Base-by-base conservation (phyloP, 768 basidiomycete species). In the Chalciporus piperatus region DNA sequence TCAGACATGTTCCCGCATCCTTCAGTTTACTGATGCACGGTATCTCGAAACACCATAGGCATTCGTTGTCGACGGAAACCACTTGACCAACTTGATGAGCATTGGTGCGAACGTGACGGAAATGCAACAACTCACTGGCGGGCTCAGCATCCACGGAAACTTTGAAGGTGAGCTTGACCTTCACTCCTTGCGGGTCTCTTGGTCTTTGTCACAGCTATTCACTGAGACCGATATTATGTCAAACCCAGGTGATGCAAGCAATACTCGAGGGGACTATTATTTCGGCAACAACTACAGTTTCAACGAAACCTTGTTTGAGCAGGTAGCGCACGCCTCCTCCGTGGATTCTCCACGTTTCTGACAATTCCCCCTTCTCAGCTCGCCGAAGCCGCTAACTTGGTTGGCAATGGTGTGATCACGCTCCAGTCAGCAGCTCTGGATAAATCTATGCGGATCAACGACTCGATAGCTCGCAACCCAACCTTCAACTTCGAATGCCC, bases 61-160 rank as follows among this genome's bases (percentile, higher is more conserved):
- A 27, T 64, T 64, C 20, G 1, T 64, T 22, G 64, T 66, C 3
- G 64, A 64, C 14, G 63, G 63, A 2, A 64, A 65, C n/a, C 63
- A 62, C 19, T 41, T 64, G 51, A 65, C 62, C n/a, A 63, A 63
- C 23, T 51, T 65, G 55, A 63, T 63, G 63, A 53, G 50, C 41
- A 63, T 63, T 17, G 62, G 60, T 39, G 58, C 55, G 46, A 64
- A 64, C 13, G 51, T 54, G 14, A 64, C 63, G 12, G 55, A 45
- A 6, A 23, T 55, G 0, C 22, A n/a, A 38, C 16, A 55, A 30
- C 30, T 55, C 45, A 54, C 54, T 39, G 57, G 60, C 0, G 63
- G 63, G 17, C 47, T 64, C 0, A 64, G 50, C 27, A 55, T 51
- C 30, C 63, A 66, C 13, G 55, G 63, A 6, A 63, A 60, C 30